Evolutionary conservation across 306 rosid species (phyloP), one percentile per base, ranked within the genome.

Genomic region (Cotoneaster glaucophyllus): DNA sequence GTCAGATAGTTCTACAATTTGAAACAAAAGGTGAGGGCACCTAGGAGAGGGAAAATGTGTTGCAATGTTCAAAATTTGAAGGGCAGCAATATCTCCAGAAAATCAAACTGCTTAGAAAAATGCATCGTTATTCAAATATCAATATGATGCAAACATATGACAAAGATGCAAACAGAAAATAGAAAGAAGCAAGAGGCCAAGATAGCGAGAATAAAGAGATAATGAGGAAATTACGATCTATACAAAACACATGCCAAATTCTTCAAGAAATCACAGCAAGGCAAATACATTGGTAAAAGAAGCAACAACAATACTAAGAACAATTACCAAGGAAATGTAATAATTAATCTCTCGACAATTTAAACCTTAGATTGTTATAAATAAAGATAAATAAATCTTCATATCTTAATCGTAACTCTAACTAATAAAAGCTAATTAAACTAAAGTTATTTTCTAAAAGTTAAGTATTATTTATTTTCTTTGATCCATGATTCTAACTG

Each of bases 1-100:
- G 74, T 76, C 78, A 79, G 67, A 73, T 22, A 11, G 31, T 59
- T 59, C 28, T 29, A 24, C 28, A 58, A 24, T 28, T 24, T 58
- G 31, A 24, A 58, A 24, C 12, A 11, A 58, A 58, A 25, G 1
- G 18, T 10, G 29, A 25, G 12, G 32, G 64, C 13, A 25, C 14
- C 28, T 22, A 25, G 64, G 0, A 59, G 31, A 59, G 32, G 7
- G 11, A 28, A 58, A n/a, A 56, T 21, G 26, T n/a, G 28, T 2
- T 3, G 1, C n/a, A 3, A 56, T n/a, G 26, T 56, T 56, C n/a
- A 9, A n/a, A 56, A 34, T 24, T 19, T 1, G 62, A 56, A 56
- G 11, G 26, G 2, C 25, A 4, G 12, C 3, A 21, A 0, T 4
- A 19, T n/a, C n/a, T 21, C 4, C 28, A 56, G 61, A 18, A 56